Percentiles rank a stretch among this genome's conserved stretches.
These are phyloP conservation scores for Coniochaeta pulveracea DNA, from an alignment of 2,329 filamentous ascomycete genomes.

Conservation along the genomic window DNA sequence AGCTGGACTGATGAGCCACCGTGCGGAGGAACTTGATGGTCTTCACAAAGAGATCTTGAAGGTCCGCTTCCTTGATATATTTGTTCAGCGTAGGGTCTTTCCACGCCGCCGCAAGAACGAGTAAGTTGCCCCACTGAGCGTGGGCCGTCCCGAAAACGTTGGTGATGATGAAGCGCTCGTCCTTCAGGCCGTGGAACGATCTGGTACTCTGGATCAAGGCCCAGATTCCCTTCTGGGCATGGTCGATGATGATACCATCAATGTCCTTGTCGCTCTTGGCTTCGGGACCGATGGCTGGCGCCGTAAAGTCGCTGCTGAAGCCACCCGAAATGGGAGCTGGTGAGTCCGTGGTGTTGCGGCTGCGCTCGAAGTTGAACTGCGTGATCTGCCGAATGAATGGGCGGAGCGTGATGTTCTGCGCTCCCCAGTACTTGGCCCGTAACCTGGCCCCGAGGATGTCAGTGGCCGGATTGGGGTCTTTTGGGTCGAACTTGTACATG, in stretches of 20 bases:
- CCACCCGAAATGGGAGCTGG: conserved; percentile 13
- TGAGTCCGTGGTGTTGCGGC: conserved; percentile 6
- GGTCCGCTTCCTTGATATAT: conserved; percentile 41
- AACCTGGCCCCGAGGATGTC: conserved; percentile 77
- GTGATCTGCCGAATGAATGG: conserved; percentile 56
- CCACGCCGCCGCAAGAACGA: conserved; percentile 78
- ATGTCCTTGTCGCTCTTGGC: conserved; percentile 10
- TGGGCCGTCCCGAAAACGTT: conserved; percentile 93
- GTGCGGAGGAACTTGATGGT: conserved; percentile 69
- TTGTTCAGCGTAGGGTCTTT: conserved; percentile 49
- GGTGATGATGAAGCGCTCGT: conserved; percentile 71
- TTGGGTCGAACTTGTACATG: conserved; percentile 47
- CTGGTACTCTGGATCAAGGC: conserved; percentile 77
- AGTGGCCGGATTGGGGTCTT: conserved; percentile 56
- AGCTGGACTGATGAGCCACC: conserved; percentile 62
- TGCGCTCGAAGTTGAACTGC: conserved; percentile 29
- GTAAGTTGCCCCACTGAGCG: conserved; percentile 93
- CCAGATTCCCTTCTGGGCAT: conserved; percentile 52
- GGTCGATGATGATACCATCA: conserved; percentile 31
- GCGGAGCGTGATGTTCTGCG: conserved; percentile 78
- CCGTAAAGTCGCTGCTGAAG: conserved; percentile 4
- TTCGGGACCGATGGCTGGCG: conserved; percentile 8
- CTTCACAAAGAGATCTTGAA: conserved; percentile 52
- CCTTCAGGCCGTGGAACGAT: conserved; percentile 58
- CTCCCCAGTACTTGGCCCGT: conserved; percentile 90